Base-by-base conservation (phyloP, 495 filamentous ascomycete species). In the Penicillium salamii region DNA sequence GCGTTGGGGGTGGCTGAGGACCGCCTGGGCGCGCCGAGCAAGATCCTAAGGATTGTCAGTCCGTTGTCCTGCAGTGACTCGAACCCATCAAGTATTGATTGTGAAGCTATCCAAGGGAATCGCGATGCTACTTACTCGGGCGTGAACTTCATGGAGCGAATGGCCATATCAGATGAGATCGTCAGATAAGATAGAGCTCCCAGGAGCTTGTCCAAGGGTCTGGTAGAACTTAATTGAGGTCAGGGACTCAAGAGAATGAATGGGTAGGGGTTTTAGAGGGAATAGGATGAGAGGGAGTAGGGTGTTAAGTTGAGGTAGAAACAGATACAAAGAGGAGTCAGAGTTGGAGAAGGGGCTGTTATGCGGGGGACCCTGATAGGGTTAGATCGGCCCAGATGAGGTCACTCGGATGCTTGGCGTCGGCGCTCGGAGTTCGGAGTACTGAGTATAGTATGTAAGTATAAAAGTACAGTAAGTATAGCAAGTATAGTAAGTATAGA, bases 21-120 rank as follows among this genome's bases (percentile, higher is more conserved):
- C 33, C 92, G 83, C 28, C 92, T 82, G 23, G 92, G 90, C 12
- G 90, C 90, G 58, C 84, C 84, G 58, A 97, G 82, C 45, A 97
- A 80, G 31, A 91, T 86, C 63, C 75, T 78, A 29, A 23, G 53
- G 2, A 32, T 47, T 32, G 42, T 61, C 41, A 66, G 44, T 39
- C 6, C 21, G 4, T 24, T 32, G 6, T n/a, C 18, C 14, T 4
- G 23, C 23, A 4, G 3, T 26, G 23, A 8, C n/a, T n/a, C n/a
- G n/a, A n/a, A n/a, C 23, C 23, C 3, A 26, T 26, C 3, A 3
- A 26, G 23, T 4, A 26, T 26, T 26, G 23, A 8, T 4, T 8
- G 23, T 4, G 4, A 4, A 8, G 23, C 23, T 26, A 26, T 26
- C 23, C 23, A 4, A n/a, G 23, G 23, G 23, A 26, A 8, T 8